Percentiles rank a stretch among this genome's conserved stretches.
Conservation (phyloP, 176 grass and related monocot genomes). For the Paspalum vaginatum region DNA sequence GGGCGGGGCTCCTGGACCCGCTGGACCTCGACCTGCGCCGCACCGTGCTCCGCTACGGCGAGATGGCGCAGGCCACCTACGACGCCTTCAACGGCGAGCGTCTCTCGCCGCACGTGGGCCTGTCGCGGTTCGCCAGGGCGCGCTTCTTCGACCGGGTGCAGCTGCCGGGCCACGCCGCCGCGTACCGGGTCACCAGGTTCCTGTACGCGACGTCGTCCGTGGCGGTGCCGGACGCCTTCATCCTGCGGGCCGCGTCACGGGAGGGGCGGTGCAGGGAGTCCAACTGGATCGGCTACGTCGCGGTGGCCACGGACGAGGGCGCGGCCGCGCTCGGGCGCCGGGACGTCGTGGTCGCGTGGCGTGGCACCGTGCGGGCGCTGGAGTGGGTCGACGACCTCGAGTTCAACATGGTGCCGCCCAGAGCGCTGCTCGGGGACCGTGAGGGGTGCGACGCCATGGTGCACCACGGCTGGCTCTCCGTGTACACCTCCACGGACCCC, state of each 20-base stretch:
- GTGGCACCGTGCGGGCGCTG: constrained; percentile 57
- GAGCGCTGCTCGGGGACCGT: constrained; percentile 3
- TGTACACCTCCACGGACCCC: constrained; percentile 64
- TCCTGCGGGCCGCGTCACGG: constrained; percentile 32
- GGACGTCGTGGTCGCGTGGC: constrained; percentile 82
- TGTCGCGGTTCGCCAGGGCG: constrained; percentile 37
- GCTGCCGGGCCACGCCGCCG: constrained; percentile 38
- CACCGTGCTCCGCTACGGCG: constrained; percentile 67
- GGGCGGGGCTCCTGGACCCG: constrained; percentile 66
- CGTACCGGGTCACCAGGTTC: constrained; percentile 72
- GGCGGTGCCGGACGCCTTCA: constrained; percentile 52
- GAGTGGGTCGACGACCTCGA: constrained; percentile 88
- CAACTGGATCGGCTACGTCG: constrained; percentile 92
- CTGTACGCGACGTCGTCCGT: constrained; percentile 74
- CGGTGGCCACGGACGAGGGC: constrained; percentile 77
- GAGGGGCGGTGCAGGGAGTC: constrained; percentile 50
- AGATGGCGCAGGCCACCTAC: constrained; percentile 77
- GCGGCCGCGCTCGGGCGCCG: constrained; percentile 61
- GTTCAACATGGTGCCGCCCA: constrained; percentile 54
- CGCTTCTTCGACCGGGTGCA: constrained; percentile 53
- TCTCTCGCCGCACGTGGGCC: constrained; percentile 60
- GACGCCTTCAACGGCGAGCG: constrained; percentile 72
- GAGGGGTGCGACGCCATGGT: constrained; percentile 42
- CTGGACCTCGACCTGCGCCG: constrained; percentile 74
- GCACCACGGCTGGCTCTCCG: constrained; percentile 68